These are phyloP conservation scores for Calophaca sinica DNA, from an alignment of 306 rosid genomes.

Conservation along the genomic window DNA sequence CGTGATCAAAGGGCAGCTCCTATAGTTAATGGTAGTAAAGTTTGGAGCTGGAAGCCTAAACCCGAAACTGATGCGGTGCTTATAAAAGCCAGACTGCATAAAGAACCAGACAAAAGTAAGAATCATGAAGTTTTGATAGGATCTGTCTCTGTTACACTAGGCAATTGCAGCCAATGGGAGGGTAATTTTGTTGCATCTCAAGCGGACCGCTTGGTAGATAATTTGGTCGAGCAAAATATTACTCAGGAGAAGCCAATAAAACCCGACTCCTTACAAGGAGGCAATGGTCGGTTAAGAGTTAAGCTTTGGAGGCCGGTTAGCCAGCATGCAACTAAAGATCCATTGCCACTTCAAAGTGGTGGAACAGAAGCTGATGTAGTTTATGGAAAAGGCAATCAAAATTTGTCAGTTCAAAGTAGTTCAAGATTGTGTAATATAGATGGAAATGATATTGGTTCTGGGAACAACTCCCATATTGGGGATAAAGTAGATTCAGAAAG, in stretches of 20 bases:
- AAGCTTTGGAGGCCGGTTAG: slow-evolving; percentile 86
- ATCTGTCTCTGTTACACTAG: slow-evolving; percentile 76
- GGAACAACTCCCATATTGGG: slow-evolving; percentile 41
- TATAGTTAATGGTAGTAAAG: slow-evolving; percentile 52
- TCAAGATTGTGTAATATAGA: slow-evolving; percentile 47
- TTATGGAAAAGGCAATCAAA: slow-evolving; percentile 54
- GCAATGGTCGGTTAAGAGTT: slow-evolving; percentile 53
- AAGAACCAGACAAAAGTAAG: slow-evolving; percentile 62
- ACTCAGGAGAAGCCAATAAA: slow-evolving; percentile 61
- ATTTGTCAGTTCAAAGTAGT: slow-evolving; percentile 47
- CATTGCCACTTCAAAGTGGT: slow-evolving; percentile 52
- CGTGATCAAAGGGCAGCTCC: slow-evolving; percentile 59
- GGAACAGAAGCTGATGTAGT: slow-evolving; percentile 57
- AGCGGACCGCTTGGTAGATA: slow-evolving; percentile 49
- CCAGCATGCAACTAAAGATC: slow-evolving; percentile 59
- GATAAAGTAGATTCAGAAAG: slow-evolving; percentile 48
- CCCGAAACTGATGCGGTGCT: slow-evolving; percentile 60
- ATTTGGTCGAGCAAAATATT: slow-evolving; percentile 56
- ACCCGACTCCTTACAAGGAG: slow-evolving; percentile 57
- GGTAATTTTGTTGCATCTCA: slow-evolving; percentile 49
- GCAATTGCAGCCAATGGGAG: slow-evolving; percentile 60
- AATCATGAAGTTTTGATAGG: slow-evolving; percentile 85
- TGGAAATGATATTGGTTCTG: slow-evolving; percentile 41
- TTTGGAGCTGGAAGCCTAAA: slow-evolving; percentile 86
- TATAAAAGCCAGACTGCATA: slow-evolving; percentile 54